Evolutionary conservation across 805 yeast species (phyloP).

Genomic region (Isabelozyma gotoi): DNA sequence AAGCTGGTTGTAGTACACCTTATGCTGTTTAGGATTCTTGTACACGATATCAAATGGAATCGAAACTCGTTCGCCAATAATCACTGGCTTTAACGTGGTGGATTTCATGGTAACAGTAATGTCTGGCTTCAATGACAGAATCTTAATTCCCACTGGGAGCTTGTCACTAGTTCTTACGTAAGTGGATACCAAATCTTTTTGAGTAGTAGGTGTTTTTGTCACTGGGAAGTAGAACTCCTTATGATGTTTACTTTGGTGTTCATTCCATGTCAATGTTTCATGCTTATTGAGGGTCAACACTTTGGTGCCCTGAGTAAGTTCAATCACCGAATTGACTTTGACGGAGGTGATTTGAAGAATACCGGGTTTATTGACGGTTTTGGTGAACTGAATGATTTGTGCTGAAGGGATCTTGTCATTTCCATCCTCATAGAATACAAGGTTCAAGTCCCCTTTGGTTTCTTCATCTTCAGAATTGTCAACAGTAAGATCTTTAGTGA

Average conservation of each 20-base stretch:
- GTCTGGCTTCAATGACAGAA: constrained; percentile 26
- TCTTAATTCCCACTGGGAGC: constrained; percentile 10
- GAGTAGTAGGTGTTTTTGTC: neutral
- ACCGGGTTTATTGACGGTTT: constrained; percentile 22
- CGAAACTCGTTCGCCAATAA: constrained; percentile 30
- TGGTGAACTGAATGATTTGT: constrained; percentile 20
- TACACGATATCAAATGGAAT: constrained; percentile 20
- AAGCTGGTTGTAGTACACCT: constrained; percentile 17
- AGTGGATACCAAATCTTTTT: neutral
- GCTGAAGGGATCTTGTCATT: neutral
- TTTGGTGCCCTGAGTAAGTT: constrained; percentile 7
- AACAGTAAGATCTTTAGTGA: constrained; percentile 1
- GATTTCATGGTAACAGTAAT: constrained; percentile 10
- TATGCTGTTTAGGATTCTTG: constrained; percentile 9
- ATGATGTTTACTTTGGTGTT: too few species aligned
- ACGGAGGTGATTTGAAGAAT: constrained; percentile 16
- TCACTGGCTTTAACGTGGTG: constrained; percentile 10
- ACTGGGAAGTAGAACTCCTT: neutral
- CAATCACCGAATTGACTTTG: constrained; percentile 10
- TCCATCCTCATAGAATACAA: constrained; percentile 5
- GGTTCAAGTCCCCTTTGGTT: constrained; percentile 1
- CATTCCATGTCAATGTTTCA: neutral
- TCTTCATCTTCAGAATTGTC: neutral
- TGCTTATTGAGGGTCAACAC: constrained; percentile 3
- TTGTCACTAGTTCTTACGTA: constrained; percentile 1